Evolutionary conservation across 805 yeast species (phyloP).

Genomic region (Metahyphopichia silvanorum): DNA sequence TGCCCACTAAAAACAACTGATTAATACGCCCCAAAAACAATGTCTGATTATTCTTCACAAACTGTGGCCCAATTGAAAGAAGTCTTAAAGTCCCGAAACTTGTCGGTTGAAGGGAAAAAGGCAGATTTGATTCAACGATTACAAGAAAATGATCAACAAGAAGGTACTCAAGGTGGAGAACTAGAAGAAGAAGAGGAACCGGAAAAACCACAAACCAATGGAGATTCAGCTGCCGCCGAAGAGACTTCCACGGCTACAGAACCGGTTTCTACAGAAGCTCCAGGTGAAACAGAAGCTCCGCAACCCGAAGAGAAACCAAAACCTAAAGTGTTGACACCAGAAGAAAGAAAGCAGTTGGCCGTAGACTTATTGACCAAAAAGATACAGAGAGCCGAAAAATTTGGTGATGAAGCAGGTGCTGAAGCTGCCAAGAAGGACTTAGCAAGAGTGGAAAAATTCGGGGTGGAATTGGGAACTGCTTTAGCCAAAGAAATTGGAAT

Average conservation of each 20-base stretch:
- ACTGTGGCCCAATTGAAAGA: slow-evolving; percentile 87
- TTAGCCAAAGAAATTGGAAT: slow-evolving; percentile 67
- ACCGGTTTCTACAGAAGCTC: slow-evolving; percentile 9
- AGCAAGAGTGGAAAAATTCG: slow-evolving; percentile 78
- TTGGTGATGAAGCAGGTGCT: slow-evolving; percentile 62
- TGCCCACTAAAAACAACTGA: too few species aligned
- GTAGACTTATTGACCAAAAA: slow-evolving; percentile 64
- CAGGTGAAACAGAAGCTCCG: slow-evolving; percentile 11
- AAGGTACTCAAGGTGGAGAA: slow-evolving; percentile 25
- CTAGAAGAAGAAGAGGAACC: slow-evolving; percentile 14
- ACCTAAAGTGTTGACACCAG: slow-evolving; percentile 50
- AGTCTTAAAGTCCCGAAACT: slow-evolving; percentile 59
- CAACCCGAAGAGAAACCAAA: slow-evolving; percentile 25
- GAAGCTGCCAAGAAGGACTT: slow-evolving; percentile 58
- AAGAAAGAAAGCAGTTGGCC: slow-evolving; percentile 67
- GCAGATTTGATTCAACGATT: slow-evolving; percentile 69
- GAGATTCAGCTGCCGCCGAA: slow-evolving; percentile 13
- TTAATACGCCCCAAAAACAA: too few species aligned
- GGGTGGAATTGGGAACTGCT: slow-evolving; percentile 64
- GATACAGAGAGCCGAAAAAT: slow-evolving; percentile 71
- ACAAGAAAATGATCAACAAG: slow-evolving; percentile 44
- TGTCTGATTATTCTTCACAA: slow-evolving; percentile 57
- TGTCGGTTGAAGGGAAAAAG: slow-evolving; percentile 75
- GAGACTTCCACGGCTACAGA: slow-evolving; percentile 8
- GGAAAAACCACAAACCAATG: slow-evolving; percentile 8